Conservation (phyloP, 148 eudicot genomes). For the Tetragonia tetragonoides region DNA sequence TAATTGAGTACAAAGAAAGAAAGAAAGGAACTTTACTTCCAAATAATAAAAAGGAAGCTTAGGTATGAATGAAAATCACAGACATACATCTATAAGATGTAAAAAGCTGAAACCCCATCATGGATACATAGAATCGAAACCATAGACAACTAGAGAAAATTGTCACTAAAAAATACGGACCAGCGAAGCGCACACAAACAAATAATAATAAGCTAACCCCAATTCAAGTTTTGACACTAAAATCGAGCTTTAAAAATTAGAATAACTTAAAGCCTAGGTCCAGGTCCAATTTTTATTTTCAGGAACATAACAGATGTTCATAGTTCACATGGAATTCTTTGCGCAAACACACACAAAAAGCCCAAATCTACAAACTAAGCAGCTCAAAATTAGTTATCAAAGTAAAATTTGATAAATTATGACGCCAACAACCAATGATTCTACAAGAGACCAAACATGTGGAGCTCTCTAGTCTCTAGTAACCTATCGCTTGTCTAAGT, state of each 20-base stretch:
- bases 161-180: not conserved
- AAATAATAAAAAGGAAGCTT: not conserved
- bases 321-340: not conserved
- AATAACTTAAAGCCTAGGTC: not conserved
- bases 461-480: not conserved
- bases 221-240: not conserved
- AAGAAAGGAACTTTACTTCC: not conserved
- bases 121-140: not conserved
- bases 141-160: not conserved
- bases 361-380: not conserved
- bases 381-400: not conserved
- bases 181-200: not conserved
- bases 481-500: not conserved
- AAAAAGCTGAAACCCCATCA: not conserved
- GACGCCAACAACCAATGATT: not conserved
- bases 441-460: not conserved
- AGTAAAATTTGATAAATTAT: not conserved
- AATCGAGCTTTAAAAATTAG: not conserved
- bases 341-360: not conserved
- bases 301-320: no score
- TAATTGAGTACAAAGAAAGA: not conserved
- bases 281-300: not conserved
- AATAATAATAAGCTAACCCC: not conserved
- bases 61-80: not conserved
- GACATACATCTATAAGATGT: not conserved